phyloP scores from a whole-genome alignment of 116 monocot species.

The Phalaenopsis hybrid region DNA sequence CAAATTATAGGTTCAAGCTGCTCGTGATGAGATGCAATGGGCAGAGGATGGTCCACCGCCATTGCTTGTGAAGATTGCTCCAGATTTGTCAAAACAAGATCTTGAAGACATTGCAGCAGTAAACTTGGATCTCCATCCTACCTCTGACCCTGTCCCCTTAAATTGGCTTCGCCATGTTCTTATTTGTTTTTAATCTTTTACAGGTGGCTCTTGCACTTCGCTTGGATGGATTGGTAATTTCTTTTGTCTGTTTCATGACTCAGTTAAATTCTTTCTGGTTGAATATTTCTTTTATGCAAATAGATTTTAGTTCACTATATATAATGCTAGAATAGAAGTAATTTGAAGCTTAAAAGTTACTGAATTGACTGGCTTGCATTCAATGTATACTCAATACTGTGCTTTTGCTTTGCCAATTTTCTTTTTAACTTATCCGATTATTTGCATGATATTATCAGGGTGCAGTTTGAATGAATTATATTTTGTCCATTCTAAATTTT shows the following conservation, averaged over 20 bases:
- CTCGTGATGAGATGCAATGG: constrained; percentile 99
- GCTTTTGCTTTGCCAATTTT: background rate
- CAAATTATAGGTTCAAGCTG: constrained; percentile 80
- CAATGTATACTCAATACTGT: background rate
- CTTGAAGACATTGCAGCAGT: constrained; percentile 97
- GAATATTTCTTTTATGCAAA: background rate
- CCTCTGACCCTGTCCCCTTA: background rate
- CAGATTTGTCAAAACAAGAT: constrained; percentile 92
- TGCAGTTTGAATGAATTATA: background rate
- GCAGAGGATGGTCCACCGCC: constrained; percentile 97
- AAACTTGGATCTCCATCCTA: constrained; percentile 4
- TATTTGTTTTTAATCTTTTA: background rate
- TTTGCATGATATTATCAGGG: background rate
- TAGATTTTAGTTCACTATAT: background rate
- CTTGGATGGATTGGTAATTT: constrained; percentile 88
- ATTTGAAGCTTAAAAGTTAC: background rate
- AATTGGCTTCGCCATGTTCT: constrained; percentile 12
- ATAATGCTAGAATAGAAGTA: background rate
- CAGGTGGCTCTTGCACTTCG: constrained; percentile 85
- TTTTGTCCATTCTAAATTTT: background rate
- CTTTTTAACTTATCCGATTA: background rate
- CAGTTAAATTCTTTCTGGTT: background rate
- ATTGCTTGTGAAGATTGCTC: constrained; percentile 94
- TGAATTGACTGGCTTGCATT: background rate
- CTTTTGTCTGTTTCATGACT: background rate